phyloP scores from a whole-genome alignment of 768 basidiomycete species.

The Mrakia blollopis region DNA sequence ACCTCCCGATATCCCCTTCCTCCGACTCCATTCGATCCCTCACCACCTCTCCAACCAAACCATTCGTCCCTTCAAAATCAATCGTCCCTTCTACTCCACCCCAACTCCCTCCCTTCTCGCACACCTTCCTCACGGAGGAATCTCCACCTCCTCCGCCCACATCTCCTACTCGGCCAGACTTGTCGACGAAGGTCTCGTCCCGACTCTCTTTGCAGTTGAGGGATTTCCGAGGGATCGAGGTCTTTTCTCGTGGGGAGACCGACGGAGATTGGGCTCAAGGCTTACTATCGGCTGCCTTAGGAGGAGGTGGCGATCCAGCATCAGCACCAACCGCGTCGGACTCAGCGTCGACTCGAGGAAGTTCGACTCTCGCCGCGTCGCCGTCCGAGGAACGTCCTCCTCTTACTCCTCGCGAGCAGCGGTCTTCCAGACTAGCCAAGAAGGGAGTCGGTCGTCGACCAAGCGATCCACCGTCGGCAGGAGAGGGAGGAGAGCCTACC shows the following conservation, averaged over 20 bases:
- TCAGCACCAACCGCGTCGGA: not conserved
- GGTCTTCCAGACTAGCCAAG: not conserved
- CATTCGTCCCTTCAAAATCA: not conserved
- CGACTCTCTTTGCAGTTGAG: not conserved
- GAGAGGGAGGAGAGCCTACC: not conserved
- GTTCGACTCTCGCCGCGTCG: not conserved
- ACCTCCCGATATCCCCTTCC: not conserved
- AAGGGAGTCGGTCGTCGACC: slow-evolving; percentile 1
- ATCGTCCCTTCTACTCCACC: not conserved
- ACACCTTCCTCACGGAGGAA: not conserved
- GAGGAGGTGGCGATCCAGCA: not conserved
- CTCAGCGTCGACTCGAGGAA: not conserved
- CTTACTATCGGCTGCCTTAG: not conserved
- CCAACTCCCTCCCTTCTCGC: not conserved
- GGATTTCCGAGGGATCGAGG: not conserved
- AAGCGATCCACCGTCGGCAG: slow-evolving; percentile 4
- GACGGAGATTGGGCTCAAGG: slow-evolving; percentile 7
- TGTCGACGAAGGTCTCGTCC: not conserved
- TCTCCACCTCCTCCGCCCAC: not conserved
- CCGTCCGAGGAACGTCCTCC: not conserved
- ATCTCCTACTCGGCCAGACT: not conserved
- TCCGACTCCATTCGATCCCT: not conserved
- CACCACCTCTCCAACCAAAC: not conserved
- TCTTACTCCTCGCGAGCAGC: slow-evolving; percentile 11
- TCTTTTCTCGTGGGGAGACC: not conserved